phyloP scores from a whole-genome alignment of 768 basidiomycete species.

The Tricholoma hemisulphureum region DNA sequence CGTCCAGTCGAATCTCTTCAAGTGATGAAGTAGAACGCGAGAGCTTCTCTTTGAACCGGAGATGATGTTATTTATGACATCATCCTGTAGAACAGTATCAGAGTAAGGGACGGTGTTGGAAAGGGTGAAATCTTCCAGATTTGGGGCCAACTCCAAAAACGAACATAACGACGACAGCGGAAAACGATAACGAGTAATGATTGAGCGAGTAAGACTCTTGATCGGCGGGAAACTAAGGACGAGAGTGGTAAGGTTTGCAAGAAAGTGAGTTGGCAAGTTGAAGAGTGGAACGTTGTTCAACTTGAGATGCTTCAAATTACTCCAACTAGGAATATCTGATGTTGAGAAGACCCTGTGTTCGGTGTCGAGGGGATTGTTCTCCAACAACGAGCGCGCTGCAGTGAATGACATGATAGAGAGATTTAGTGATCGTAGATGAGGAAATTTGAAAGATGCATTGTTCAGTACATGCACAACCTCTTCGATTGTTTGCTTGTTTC shows the following conservation, averaged over 20 bases:
- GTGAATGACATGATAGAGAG: background rate
- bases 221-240: constrained; percentile 40
- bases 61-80: background rate
- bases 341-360: background rate
- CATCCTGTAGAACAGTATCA: constrained; percentile 24
- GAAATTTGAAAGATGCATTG: background rate
- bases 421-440: background rate
- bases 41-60: background rate
- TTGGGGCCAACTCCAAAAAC: constrained; percentile 37
- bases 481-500: background rate
- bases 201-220: constrained; percentile 16
- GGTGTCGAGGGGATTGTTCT: background rate
- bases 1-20: constrained; percentile 49
- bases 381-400: constrained; percentile 7
- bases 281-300: constrained; percentile 42
- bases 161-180: constrained; percentile 40
- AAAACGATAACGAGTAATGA: constrained; percentile 31
- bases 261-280: constrained; percentile 34
- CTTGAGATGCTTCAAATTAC: constrained; percentile 33
- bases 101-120: constrained; percentile 42
- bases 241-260: constrained; percentile 40
- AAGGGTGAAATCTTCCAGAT: constrained; percentile 43
- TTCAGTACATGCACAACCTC: background rate
- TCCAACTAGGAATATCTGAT: constrained; percentile 10
- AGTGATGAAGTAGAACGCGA: constrained; percentile 33